These are phyloP conservation scores for Tylopilus felleus DNA, from an alignment of 768 basidiomycete species.

Conservation along the genomic window DNA sequence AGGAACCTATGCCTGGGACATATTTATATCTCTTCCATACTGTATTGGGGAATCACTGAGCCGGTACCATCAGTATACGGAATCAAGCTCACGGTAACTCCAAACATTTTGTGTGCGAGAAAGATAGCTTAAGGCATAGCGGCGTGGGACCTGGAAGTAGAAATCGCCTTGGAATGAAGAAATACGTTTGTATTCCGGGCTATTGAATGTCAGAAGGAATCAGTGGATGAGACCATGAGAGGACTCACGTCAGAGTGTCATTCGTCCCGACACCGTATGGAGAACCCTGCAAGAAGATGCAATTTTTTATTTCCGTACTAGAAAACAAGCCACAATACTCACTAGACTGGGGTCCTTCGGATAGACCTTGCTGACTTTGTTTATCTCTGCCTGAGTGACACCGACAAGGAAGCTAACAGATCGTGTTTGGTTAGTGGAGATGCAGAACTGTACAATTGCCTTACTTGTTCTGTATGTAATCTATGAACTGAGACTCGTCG, in stretches of 20 bases:
- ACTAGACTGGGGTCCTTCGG: slow-evolving; percentile 3
- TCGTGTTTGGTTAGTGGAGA: neutral
- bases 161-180: slow-evolving; percentile 20
- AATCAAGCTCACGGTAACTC: slow-evolving; percentile 7
- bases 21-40: slow-evolving; percentile 18
- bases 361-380: slow-evolving; percentile 1
- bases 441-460: neutral
- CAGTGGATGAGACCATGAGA: neutral
- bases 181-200: neutral
- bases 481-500: neutral
- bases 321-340: neutral
- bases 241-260: slow-evolving; percentile 10
- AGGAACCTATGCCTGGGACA: slow-evolving; percentile 14
- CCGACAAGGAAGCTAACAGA: slow-evolving; percentile 11
- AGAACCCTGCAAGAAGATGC: slow-evolving; percentile 17
- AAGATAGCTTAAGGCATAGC: slow-evolving; percentile 4
- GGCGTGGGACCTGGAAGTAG: slow-evolving; percentile 3
- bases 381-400: slow-evolving; percentile 2
- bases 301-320: neutral
- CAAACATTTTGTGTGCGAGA: slow-evolving; percentile 15
- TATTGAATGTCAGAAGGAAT: neutral
- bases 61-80: too few relatives aligned
- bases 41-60: neutral
- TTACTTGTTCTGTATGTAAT: slow-evolving; percentile 6
- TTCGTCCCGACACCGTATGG: slow-evolving; percentile 27